Evolutionary conservation across 2,329 filamentous ascomycete genomes (phyloP), one percentile per base, ranked within the genome.

Genomic region (Lachnellula arida): DNA sequence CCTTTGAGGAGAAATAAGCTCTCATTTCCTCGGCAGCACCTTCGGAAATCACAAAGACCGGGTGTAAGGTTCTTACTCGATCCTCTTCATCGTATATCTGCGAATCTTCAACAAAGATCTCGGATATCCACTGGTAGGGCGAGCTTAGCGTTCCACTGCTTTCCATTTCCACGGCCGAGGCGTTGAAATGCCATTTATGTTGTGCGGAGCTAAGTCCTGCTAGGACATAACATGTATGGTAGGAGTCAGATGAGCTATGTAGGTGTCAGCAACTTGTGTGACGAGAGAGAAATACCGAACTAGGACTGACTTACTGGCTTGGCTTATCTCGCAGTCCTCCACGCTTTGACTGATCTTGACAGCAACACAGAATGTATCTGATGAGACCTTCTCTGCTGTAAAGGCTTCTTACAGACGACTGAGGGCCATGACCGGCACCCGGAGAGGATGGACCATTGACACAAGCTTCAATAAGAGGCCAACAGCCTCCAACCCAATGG

Each of bases 401-500:
- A 47, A 91, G 73, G 56, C 76, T 81, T 60, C 75, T 69, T 14
- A 25, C 34, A 34, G 28, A 28, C 4, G 53, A 65, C 58, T 15
- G 63, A 58, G 14, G 65, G 58, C 43, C 25, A 57, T 17, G 15
- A 51, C 47, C 12, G 25, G 5, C 12, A 23, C n/a, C 9, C 23
- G 42, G 14, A 51, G 64, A 60, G 53, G 71, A 73, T 54, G 77
- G 76, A 28, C 81, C 82, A 63, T 81, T 80, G 56, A 94, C 74
- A 53, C 86, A 86, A 55, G 90, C 89, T 75, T 97, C 88, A 63
- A 97, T 78, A 62, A 99, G 75, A 46, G 93, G 87, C 90, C 92
- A 99, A 75, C 92, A 97, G 53, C 88, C 89, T 53, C 94, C 94
- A 35, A 96, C 88, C 94, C 94, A 99, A 73, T 97, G 93, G 70